A percentile compares a stretch with the other conserved stretches of the same genome.
These are phyloP conservation scores for Stygiomarasmius scandens DNA, from an alignment of 1,284 basidiomycete species.

Conservation along the genomic window DNA sequence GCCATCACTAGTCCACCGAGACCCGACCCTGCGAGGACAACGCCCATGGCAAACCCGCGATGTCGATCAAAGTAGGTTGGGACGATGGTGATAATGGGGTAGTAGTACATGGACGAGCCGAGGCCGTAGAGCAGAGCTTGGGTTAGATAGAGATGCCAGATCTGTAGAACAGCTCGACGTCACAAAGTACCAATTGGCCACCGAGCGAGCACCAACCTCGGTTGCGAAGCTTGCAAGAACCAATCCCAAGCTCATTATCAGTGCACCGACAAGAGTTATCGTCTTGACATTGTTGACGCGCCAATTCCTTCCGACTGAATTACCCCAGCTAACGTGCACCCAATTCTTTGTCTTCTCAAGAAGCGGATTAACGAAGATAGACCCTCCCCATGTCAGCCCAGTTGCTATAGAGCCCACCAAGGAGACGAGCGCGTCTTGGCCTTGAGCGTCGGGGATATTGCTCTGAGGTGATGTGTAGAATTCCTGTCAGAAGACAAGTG, in stretches of 20 bases:
- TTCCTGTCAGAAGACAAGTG: constrained; percentile 30
- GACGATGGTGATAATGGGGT: constrained; percentile 43
- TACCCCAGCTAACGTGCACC: no score
- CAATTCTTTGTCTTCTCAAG: constrained; percentile 29
- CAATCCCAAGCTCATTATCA: constrained; percentile 45
- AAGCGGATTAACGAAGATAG: constrained; percentile 46
- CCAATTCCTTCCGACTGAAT: no score
- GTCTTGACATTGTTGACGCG: constrained; percentile 31
- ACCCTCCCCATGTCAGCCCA: constrained; percentile 50
- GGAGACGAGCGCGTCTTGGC: constrained; percentile 44
- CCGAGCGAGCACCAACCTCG: constrained; percentile 29
- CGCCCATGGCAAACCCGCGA: constrained; percentile 48
- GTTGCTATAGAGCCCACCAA: constrained; percentile 47
- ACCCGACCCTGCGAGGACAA: constrained; percentile 44
- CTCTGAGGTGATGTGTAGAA: constrained; percentile 43
- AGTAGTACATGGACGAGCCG: constrained; percentile 48
- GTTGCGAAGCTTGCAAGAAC: constrained; percentile 43
- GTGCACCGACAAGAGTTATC: constrained; percentile 40
- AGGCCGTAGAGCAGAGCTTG: constrained; percentile 46
- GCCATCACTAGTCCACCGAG: constrained; percentile 48
- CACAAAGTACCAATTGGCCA: no score
- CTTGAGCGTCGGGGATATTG: constrained; percentile 37
- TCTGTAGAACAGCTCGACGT: constrained; percentile 24
- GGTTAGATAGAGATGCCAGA: constrained; percentile 49
- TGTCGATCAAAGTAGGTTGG: constrained; percentile 48